Conservation (phyloP, 2,329 filamentous ascomycete genomes). For the Microcera coccophila region DNA sequence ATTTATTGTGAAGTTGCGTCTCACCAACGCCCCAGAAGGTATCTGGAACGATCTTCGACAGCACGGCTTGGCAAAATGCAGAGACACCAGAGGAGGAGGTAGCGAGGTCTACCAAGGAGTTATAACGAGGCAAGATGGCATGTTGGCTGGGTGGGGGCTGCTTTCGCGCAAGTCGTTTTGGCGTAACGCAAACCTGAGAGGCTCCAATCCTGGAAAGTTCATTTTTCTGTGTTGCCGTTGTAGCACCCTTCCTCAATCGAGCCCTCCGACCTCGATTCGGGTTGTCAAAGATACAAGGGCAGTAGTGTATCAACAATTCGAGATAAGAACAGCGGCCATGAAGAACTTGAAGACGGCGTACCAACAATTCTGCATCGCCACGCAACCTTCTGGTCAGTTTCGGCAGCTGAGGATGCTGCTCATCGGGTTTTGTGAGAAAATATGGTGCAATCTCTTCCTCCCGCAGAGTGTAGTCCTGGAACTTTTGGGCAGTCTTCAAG, state of each 20-base stretch:
- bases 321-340: conserved; percentile 75
- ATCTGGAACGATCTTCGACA: conserved; percentile 68
- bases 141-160: conserved; percentile 5
- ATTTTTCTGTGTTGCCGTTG: conserved; percentile 4
- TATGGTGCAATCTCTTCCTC: conserved; percentile 69
- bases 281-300: conserved; percentile 48
- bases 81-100: conserved; percentile 68
- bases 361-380: conserved; percentile 55
- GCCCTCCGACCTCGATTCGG: conserved; percentile 4
- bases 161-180: conserved; percentile 9
- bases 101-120: conserved; percentile 61
- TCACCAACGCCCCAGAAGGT: conserved; percentile 67
- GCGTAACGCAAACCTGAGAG: conserved; percentile 11
- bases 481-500: conserved; percentile 64
- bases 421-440: conserved; percentile 14
- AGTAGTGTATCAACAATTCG: conserved; percentile 77
- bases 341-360: conserved; percentile 63
- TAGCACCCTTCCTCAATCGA: conserved; percentile 4
- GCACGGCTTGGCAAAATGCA: conserved; percentile 76
- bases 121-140: conserved; percentile 11
- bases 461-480: conserved; percentile 81
- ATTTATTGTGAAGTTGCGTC: conserved; percentile 56
- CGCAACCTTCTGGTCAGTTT: conserved; percentile 65
- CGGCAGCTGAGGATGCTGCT: conserved; percentile 11
- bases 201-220: not conserved